These are phyloP conservation scores for Calycina herbarum DNA, from an alignment of 2,329 filamentous ascomycete species.

Conservation along the genomic window DNA sequence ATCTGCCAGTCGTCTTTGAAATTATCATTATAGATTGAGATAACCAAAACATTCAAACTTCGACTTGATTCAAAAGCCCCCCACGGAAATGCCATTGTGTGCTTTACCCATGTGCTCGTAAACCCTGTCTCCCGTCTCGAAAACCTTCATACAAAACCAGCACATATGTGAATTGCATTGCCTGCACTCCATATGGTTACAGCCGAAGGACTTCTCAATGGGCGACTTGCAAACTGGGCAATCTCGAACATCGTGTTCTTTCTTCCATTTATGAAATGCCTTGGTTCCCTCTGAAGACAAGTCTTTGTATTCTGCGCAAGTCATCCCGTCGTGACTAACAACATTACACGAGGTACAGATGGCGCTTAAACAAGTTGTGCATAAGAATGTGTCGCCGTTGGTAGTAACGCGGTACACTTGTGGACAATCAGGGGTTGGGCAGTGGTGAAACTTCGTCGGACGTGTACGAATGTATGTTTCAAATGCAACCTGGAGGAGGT, in stretches of 20 bases:
- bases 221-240: constrained; percentile 39
- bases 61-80: no score
- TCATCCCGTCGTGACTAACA: constrained; percentile 19
- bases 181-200: constrained; percentile 48
- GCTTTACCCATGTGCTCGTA: constrained; percentile 30
- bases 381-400: constrained; percentile 10
- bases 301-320: constrained; percentile 24
- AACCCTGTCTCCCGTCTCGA: constrained; percentile 29
- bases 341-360: constrained; percentile 23
- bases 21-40: no score
- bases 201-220: constrained; percentile 41
- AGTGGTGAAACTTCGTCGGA: constrained; percentile 16
- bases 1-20: no score
- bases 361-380: constrained; percentile 19
- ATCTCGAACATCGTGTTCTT: constrained; percentile 41
- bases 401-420: constrained; percentile 14
- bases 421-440: constrained; percentile 19
- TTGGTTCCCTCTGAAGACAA: constrained; percentile 12
- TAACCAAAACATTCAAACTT: no score
- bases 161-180: constrained; percentile 47
- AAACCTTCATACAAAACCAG: constrained; percentile 47
- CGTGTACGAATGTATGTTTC: constrained; percentile 16
- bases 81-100: no score
- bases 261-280: constrained; percentile 34
- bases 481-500: constrained; percentile 18